These are phyloP conservation scores for Selenicereus undatus DNA, from an alignment of 148 eudicot genomes.

Conservation along the genomic window DNA sequence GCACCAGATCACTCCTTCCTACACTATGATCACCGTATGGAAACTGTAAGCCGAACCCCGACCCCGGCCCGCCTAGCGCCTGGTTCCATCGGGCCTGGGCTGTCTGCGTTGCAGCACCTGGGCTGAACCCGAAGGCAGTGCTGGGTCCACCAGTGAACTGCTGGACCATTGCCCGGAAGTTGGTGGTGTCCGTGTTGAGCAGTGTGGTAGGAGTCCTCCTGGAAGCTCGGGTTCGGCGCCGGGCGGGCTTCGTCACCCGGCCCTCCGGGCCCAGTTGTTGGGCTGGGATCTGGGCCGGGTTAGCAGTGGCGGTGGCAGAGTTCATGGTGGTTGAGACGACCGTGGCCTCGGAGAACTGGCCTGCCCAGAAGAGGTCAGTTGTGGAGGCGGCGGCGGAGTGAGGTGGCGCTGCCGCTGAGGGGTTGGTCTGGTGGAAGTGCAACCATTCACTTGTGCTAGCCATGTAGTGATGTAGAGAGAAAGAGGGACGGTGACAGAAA, in stretches of 20 bases:
- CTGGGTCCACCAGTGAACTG: constrained; percentile 63
- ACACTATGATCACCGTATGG: background rate
- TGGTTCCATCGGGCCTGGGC: background rate
- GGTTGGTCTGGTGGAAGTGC: constrained; percentile 25
- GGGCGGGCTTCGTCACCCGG: constrained; percentile 47
- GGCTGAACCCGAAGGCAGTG: constrained; percentile 10
- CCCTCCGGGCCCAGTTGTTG: constrained; percentile 14
- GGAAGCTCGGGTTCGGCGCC: constrained; percentile 56
- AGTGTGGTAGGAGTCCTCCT: constrained; percentile 63
- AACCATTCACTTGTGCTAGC: constrained; percentile 33
- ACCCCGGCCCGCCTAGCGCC: constrained; percentile 11
- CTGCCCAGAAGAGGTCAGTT: constrained; percentile 21
- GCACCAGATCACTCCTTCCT: background rate
- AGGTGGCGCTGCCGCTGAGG: constrained; percentile 5
- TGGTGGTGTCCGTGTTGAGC: constrained; percentile 61
- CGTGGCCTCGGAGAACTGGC: constrained; percentile 20
- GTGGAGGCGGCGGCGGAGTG: constrained; percentile 12
- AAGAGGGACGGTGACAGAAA: background rate
- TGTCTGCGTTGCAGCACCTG: background rate
- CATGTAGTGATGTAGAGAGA: background rate
- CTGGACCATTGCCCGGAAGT: constrained; percentile 83
- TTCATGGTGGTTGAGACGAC: constrained; percentile 13
- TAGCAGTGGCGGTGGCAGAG: background rate
- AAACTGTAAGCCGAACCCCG: constrained; percentile 19
- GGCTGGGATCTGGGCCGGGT: constrained; percentile 20